Percentiles rank a stretch among this genome's conserved stretches.
These are phyloP conservation scores for Trametes cinnabarina DNA, from an alignment of 768 basidiomycete species.

Conservation along the genomic window DNA sequence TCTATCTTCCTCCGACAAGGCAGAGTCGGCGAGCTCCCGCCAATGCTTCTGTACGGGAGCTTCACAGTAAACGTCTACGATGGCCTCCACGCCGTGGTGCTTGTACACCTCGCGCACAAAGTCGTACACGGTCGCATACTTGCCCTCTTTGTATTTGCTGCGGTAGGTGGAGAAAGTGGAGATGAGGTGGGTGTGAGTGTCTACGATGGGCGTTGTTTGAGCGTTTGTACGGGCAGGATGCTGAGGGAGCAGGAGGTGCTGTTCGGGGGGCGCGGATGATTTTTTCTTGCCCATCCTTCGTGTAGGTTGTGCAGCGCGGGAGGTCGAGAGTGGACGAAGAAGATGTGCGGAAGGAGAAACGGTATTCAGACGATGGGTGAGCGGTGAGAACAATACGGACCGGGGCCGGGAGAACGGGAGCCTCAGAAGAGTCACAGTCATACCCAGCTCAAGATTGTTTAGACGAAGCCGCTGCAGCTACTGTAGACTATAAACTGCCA, in stretches of 20 bases:
- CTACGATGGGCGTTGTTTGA: slow-evolving; percentile 48
- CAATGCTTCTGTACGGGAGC: slow-evolving; percentile 62
- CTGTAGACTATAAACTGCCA: no score
- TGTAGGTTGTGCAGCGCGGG: neutral
- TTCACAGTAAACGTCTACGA: slow-evolving; percentile 91
- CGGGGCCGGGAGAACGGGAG: neutral
- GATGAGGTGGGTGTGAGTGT: slow-evolving; percentile 85
- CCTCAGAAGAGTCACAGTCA: neutral
- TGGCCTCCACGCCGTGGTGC: slow-evolving; percentile 54
- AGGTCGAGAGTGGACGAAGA: neutral
- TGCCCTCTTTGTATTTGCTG: slow-evolving; percentile 56
- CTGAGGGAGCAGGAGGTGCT: slow-evolving; percentile 34
- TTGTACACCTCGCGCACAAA: slow-evolving; percentile 64
- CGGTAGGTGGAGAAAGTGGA: slow-evolving; percentile 68
- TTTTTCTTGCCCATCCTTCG: slow-evolving; percentile 42
- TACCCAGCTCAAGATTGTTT: no score
- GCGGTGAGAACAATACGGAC: neutral
- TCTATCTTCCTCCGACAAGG: slow-evolving; percentile 49
- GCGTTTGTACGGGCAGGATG: slow-evolving; percentile 21
- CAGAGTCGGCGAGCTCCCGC: slow-evolving; percentile 74
- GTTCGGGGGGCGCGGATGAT: slow-evolving; percentile 31
- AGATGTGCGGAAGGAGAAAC: no score
- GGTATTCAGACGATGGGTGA: neutral
- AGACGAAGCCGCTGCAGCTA: no score
- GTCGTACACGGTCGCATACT: slow-evolving; percentile 56